Evolutionary conservation across 2,329 filamentous ascomycete genomes (phyloP).

Genomic region (Ophiostoma ips): DNA sequence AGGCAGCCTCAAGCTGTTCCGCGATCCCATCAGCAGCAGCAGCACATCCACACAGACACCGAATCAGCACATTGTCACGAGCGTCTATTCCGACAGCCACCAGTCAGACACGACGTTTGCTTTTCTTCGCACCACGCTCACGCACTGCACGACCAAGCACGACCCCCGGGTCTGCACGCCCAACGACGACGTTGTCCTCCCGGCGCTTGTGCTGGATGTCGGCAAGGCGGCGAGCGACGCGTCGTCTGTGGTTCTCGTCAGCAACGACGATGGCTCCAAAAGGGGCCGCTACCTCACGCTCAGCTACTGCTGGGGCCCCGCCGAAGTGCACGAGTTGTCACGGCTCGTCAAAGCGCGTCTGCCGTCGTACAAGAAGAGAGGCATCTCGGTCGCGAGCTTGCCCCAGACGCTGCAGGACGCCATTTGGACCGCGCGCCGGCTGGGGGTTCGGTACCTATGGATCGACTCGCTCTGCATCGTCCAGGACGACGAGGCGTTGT

Average conservation of each 20-base stretch:
- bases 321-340: not conserved
- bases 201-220: not conserved
- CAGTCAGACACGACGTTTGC: not conserved
- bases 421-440: slow-evolving; percentile 8
- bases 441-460: slow-evolving; percentile 15
- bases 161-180: not conserved
- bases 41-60: not conserved
- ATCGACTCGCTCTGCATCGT: slow-evolving; percentile 17
- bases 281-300: slow-evolving; percentile 1
- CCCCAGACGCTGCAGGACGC: slow-evolving; percentile 2
- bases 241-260: not conserved
- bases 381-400: not conserved
- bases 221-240: not conserved
- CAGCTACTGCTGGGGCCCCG: slow-evolving; percentile 6
- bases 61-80: not conserved
- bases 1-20: not conserved
- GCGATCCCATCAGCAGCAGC: not conserved
- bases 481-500: slow-evolving; percentile 10
- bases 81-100: not conserved
- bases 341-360: not conserved
- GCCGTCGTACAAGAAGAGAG: not conserved
- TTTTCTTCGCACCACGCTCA: not conserved
- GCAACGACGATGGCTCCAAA: not conserved
- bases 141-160: not conserved
- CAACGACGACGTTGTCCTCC: not conserved